These are phyloP conservation scores for Metschnikowia colocasiae DNA, from an alignment of 805 yeast genomes.

Conservation along the genomic window DNA sequence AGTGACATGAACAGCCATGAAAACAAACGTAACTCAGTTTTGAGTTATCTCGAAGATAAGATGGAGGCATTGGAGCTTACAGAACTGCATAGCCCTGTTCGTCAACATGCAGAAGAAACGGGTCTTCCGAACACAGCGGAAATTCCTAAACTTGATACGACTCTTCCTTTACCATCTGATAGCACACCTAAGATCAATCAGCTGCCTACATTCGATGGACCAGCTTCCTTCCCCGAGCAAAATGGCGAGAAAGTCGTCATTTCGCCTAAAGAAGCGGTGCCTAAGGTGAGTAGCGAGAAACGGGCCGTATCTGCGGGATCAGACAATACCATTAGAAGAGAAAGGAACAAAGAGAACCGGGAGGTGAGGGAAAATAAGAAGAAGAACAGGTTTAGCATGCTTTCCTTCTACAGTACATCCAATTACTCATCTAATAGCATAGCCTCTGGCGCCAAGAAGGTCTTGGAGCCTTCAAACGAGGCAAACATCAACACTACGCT, in stretches of 20 bases:
- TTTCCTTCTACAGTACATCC: constrained; percentile 40
- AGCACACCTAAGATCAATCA: constrained; percentile 32
- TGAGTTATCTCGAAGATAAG: constrained; percentile 43
- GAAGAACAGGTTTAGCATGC: constrained; percentile 40
- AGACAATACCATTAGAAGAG: constrained; percentile 6
- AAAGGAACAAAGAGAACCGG: constrained; percentile 18
- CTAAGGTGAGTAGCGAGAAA: background rate
- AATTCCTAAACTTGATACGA: constrained; percentile 17
- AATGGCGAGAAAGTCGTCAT: constrained; percentile 3
- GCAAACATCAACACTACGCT: constrained; percentile 5
- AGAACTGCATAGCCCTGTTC: constrained; percentile 27
- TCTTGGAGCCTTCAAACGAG: constrained; percentile 24
- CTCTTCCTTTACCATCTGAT: constrained; percentile 11
- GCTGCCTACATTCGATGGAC: constrained; percentile 25
- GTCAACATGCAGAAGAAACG: constrained; percentile 9
- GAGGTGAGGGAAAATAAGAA: constrained; percentile 30
- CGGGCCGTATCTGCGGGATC: constrained; percentile 3
- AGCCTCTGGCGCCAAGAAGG: constrained; percentile 20
- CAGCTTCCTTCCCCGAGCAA: background rate
- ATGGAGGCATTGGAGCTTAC: constrained; percentile 39
- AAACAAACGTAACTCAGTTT: constrained; percentile 36
- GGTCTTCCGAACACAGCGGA: constrained; percentile 6
- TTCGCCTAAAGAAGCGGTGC: constrained; percentile 2
- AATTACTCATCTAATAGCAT: constrained; percentile 20
- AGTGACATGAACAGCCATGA: constrained; percentile 25